Evolutionary conservation across 805 yeast species (phyloP), one percentile per base, ranked within the genome.

Genomic region (Priceomyces melissophilus): DNA sequence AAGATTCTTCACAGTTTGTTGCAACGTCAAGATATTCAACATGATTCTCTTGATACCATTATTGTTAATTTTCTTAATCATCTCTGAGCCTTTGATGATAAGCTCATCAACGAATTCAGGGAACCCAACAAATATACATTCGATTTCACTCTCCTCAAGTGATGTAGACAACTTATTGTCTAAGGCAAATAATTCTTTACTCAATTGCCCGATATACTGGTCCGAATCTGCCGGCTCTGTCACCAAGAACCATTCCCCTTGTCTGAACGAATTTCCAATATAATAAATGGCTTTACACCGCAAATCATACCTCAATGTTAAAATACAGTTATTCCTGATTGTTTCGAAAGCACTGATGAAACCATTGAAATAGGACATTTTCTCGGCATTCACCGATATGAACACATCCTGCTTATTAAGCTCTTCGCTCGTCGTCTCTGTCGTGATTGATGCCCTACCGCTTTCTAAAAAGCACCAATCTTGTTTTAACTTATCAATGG

Each of bases 1-100:
- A 27, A 83, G 70, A 44, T 76, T 78, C 44, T 84, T 71, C 41
- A 84, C 69, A 75, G 81, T 76, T 55, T 84, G 90, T 60, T 82
- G 88, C 32, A 84, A 60, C 1, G 84, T 80, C 39, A 79, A 68
- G 14, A 84, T 77, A 54, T 84, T 84, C 49, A 79, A 66, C 43
- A 78, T 63, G 45, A 84, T 63, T 48, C 77, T 74, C 49, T 76
- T 73, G 41, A 82, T 68, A 27, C 91, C 90, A 45, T 74, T 71
- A 13, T 63, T 61, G 55, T 81, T 82, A 50, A 82, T 65, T 36
- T 67, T 70, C 14, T 59, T 58, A 7, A 85, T 66, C 39, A 73
- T 60, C 17, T 65, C 64, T 3, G 85, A 74, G 14, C 80, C 83
- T 26, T 58, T 58, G 4, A 84, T 73, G 35, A 81, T 60, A 23